A percentile compares a stretch with the other conserved stretches of the same genome.
phyloP scores from a whole-genome alignment of 768 basidiomycete genomes.

The Lactifluus piperatus region DNA sequence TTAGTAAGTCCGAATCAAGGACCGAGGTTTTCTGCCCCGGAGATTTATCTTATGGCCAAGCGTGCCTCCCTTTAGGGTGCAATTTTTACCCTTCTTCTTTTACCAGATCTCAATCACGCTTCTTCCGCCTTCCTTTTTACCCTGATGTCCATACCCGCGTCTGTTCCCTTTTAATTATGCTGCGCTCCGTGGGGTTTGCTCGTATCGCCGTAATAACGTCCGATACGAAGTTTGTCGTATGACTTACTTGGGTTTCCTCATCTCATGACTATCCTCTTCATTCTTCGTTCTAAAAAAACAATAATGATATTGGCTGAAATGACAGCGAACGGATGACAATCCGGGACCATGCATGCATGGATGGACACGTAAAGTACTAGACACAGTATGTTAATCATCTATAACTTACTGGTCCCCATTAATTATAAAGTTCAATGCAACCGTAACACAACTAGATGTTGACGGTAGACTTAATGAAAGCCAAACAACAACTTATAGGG shows the following conservation, averaged over 20 bases:
- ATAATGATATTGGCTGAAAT: background rate
- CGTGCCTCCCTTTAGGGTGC: background rate
- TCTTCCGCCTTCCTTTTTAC: background rate
- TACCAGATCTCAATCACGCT: background rate
- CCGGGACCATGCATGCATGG: background rate
- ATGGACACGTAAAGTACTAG: background rate
- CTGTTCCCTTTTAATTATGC: background rate
- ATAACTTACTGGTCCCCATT: background rate
- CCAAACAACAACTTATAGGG: background rate
- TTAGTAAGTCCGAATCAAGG: background rate
- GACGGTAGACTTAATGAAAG: background rate
- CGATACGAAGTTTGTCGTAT: background rate
- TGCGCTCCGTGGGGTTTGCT: no score
- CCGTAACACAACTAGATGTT: background rate
- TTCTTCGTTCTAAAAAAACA: background rate
- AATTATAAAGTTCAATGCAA: background rate
- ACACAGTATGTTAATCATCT: background rate
- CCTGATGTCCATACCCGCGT: background rate
- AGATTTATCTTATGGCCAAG: background rate
- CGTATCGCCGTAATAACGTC: no score
- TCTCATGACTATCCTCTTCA: background rate
- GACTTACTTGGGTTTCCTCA: background rate
- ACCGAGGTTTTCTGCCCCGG: background rate
- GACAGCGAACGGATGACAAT: background rate
- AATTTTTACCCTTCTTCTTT: background rate